These are phyloP conservation scores for Penicillium paxilli DNA, from an alignment of 495 filamentous ascomycete genomes.

Conservation along the genomic window DNA sequence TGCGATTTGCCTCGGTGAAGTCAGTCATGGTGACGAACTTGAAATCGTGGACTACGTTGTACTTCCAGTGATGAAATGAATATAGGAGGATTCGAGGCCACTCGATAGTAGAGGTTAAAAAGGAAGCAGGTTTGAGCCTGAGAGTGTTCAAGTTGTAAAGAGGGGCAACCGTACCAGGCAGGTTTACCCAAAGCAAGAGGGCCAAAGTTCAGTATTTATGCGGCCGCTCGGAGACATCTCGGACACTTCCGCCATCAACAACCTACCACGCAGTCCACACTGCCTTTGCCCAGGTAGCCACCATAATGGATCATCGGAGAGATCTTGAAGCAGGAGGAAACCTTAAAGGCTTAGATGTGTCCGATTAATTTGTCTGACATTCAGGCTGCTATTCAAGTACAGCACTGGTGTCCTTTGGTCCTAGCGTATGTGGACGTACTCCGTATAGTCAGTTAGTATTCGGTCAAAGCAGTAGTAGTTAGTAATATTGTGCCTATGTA, in stretches of 20 bases:
- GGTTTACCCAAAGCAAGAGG: background rate
- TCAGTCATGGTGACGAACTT: conserved; percentile 31
- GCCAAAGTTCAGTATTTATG: conserved; percentile 8
- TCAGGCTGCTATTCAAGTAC: no score
- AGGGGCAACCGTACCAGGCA: background rate
- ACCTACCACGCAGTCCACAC: background rate
- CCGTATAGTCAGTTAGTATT: no score
- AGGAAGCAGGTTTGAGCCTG: no score
- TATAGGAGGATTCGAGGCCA: background rate
- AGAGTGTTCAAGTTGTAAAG: background rate
- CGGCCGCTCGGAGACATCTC: conserved; percentile 25
- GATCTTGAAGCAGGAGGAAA: background rate
- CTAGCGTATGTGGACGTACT: no score
- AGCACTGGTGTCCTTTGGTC: no score
- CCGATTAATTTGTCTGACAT: no score
- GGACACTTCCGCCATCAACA: conserved; percentile 17
- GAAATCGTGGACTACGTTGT: background rate
- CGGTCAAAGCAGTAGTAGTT: no score
- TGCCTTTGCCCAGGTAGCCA: no score
- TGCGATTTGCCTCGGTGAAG: conserved; percentile 52
- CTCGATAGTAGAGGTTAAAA: no score
- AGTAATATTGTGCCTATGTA: no score
- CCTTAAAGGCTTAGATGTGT: background rate
- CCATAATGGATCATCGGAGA: conserved; percentile 9
- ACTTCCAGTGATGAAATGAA: background rate